Evolutionary conservation across 208 protist genomes (phyloP).

Genomic region (Tritrichomonas foetus): DNA sequence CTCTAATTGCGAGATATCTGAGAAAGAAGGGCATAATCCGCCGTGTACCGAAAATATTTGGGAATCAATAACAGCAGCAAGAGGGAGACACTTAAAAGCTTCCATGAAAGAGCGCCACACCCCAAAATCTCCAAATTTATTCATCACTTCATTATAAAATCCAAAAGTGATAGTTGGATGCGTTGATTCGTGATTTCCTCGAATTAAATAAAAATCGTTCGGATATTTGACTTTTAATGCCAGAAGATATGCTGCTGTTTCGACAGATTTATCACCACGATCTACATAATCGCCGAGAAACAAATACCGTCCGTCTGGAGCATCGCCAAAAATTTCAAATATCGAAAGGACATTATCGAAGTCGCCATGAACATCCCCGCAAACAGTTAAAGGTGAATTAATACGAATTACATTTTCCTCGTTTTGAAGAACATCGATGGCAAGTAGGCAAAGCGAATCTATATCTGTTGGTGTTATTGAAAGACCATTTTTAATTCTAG

Average conservation of each 20-base stretch:
- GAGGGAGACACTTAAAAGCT: conserved; percentile 73
- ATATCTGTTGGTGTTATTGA: not conserved
- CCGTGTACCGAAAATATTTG: conserved; percentile 38
- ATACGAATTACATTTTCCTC: not conserved
- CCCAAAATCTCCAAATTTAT: conserved; percentile 79
- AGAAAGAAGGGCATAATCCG: conserved; percentile 55
- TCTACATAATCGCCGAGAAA: conserved; percentile 40
- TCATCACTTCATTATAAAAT: conserved; percentile 76
- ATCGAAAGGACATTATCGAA: not conserved
- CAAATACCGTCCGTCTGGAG: not conserved
- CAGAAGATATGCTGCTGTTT: not conserved
- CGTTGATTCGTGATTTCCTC: conserved; percentile 94
- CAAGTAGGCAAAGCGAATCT: not conserved
- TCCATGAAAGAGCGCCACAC: conserved; percentile 72
- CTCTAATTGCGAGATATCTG: not conserved
- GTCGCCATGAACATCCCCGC: conserved; percentile 27
- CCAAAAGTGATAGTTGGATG: conserved; percentile 95
- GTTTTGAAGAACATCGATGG: not conserved
- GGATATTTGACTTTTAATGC: conserved; percentile 42
- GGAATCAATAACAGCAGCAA: conserved; percentile 64
- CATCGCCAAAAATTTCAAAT: not conserved
- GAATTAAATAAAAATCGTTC: conserved; percentile 87
- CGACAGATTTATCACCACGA: conserved; percentile 30
- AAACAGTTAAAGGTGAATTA: not conserved
- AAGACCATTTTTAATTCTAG: not conserved